Evolutionary conservation across 495 filamentous ascomycete genomes (phyloP).

Genomic region (Recurvomyces mirabilis): DNA sequence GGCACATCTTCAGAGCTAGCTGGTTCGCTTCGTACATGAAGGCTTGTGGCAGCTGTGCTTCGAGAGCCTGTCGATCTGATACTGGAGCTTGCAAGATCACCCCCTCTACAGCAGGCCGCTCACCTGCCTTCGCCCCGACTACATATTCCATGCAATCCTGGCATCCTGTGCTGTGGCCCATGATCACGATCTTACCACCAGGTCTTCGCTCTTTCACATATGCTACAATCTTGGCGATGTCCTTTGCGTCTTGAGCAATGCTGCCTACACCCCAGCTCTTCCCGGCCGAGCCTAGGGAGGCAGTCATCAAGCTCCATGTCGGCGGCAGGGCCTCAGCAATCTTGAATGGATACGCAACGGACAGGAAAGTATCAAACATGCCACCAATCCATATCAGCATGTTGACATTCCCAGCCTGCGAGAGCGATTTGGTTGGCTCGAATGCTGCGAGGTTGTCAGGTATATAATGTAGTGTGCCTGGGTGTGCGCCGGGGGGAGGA

Average conservation of each 20-base stretch:
- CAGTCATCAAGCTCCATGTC: constrained; percentile 51
- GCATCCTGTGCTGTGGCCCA: constrained; percentile 83
- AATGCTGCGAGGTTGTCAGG: constrained; percentile 46
- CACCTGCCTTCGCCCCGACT: constrained; percentile 12
- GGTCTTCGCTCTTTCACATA: constrained; percentile 45
- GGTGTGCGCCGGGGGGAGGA: too few species aligned
- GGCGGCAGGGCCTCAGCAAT: constrained; percentile 48
- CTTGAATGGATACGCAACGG: constrained; percentile 47
- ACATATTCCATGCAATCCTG: constrained; percentile 80
- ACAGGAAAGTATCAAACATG: constrained; percentile 67
- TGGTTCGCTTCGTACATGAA: constrained; percentile 41
- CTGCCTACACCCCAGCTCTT: constrained; percentile 60
- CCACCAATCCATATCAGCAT: constrained; percentile 76
- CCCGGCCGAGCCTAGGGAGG: constrained; percentile 54
- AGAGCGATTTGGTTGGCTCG: constrained; percentile 38
- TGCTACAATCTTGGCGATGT: constrained; percentile 59
- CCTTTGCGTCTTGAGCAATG: constrained; percentile 58
- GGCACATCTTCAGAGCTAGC: constrained; percentile 43
- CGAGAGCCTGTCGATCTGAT: constrained; percentile 62
- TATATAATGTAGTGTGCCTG: constrained; percentile 50
- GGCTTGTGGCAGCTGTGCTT: constrained; percentile 29
- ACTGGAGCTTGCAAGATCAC: constrained; percentile 74
- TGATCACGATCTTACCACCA: constrained; percentile 56
- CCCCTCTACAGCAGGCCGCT: constrained; percentile 43
- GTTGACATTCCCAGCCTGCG: constrained; percentile 33